Evolutionary conservation across 2,329 filamentous ascomycete genomes (phyloP).

Genomic region (Diaporthe eres): DNA sequence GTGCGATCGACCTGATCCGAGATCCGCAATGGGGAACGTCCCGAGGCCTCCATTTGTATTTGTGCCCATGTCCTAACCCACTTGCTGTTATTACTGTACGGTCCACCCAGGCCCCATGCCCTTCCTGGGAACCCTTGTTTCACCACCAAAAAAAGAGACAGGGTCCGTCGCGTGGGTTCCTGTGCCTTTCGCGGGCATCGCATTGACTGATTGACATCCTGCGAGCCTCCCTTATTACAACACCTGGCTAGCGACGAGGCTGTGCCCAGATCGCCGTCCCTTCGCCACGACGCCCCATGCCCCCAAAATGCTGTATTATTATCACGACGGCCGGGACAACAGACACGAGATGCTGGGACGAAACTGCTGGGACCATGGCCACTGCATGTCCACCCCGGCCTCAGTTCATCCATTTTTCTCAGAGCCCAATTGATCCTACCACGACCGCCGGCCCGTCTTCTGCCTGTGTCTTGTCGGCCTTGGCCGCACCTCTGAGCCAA

Average conservation of each 20-base stretch:
- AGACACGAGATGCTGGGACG: conserved; percentile 5
- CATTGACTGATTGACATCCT: conserved; percentile 22
- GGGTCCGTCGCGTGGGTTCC: conserved; percentile 6
- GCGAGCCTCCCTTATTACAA: conserved; percentile 25
- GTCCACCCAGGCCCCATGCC: not conserved
- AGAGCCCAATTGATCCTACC: not conserved
- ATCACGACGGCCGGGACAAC: not conserved
- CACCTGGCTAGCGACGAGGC: conserved; percentile 27
- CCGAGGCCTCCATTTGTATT: conserved; percentile 30
- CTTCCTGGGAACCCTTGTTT: conserved; percentile 26
- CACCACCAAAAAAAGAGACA: conserved; percentile 24
- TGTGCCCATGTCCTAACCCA: conserved; percentile 6
- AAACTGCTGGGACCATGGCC: not conserved
- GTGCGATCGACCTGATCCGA: conserved; percentile 31
- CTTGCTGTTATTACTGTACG: not conserved
- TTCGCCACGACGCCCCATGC: conserved; percentile 24
- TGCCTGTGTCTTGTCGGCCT: conserved; percentile 19
- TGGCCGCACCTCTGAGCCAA: not conserved
- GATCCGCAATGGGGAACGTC: conserved; percentile 29
- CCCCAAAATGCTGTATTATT: conserved; percentile 1
- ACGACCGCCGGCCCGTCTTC: not conserved
- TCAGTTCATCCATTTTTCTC: conserved; percentile 1
- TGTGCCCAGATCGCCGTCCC: conserved; percentile 26
- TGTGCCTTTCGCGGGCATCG: conserved; percentile 3
- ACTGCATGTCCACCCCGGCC: not conserved